Base-by-base conservation (phyloP, 108 stramenopile genomes). In the Pseudonitzschia pungens region DNA sequence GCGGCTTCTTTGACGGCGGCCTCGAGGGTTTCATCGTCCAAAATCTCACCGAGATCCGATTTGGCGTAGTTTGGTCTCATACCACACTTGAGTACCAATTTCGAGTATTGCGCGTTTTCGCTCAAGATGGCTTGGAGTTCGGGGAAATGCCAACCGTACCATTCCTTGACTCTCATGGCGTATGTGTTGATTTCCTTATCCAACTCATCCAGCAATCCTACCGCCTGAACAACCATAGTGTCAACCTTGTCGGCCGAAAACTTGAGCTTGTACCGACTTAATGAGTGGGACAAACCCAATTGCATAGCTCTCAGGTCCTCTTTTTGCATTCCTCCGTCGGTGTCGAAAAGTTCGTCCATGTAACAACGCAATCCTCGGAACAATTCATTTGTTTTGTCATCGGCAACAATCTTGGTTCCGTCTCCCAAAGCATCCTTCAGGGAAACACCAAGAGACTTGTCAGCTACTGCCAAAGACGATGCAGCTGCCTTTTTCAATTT, bases 101-200 rank as follows among this genome's bases (percentile, higher is more conserved):
- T 94, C n/a, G 93, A 81, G 74, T 99, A 99, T 31, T 94, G 90
- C 45, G 96, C 86, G 83, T 99, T 99, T 81, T 99, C 98, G 58
- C 92, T 94, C 48, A 98, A 79, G 42, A 99, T 92, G 69, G 92
- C 96, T 63, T 89, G 94, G 52, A 98, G 79, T 74, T 97, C 99
- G 32, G 99, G 99, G 84, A 99, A 99, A 86, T 99, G 99, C 98
- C 98, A 99, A 56, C 98, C 98, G 83, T 98, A 99, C 99, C 99
- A 99, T 86, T 99, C 99, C 80, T 96, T 94, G 21, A 99, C 98
- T 57, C 99, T 82, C 99, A 99, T 99, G 62, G 99, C 99, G 80
- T 99, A 99, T 9, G 97, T 99, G 80, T 99, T 99, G 83, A 99
- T 98, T 87, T 99, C 99, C 90, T 99, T 99, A 82, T 99, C 99